These are phyloP conservation scores for Clathrus columnatus DNA, from an alignment of 768 basidiomycete genomes.

Conservation along the genomic window DNA sequence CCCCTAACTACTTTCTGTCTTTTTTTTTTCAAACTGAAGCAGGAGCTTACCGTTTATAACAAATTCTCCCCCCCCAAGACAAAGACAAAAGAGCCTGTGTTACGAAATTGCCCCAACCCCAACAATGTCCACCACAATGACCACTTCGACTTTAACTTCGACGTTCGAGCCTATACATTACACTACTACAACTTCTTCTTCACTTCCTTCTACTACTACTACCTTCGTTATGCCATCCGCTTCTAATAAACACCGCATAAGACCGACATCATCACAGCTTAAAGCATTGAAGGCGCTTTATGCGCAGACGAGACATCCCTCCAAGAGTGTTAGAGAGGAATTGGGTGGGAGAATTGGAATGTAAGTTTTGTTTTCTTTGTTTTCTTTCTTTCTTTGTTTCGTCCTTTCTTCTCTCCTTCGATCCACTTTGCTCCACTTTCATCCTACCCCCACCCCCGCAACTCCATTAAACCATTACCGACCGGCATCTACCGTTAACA, in stretches of 20 bases:
- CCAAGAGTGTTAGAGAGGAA: slow-evolving; percentile 55
- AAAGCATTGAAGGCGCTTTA: slow-evolving; percentile 72
- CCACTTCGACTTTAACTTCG: neutral
- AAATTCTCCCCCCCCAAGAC: no score
- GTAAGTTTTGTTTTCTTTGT: slow-evolving; percentile 38
- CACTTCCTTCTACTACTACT: neutral
- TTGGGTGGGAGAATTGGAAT: slow-evolving; percentile 70
- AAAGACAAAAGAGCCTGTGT: no score
- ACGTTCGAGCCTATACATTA: neutral
- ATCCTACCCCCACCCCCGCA: slow-evolving; percentile 12
- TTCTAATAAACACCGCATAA: slow-evolving; percentile 67
- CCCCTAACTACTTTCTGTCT: no score
- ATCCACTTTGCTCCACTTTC: slow-evolving; percentile 8
- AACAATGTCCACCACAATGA: no score
- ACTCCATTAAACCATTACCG: slow-evolving; percentile 29
- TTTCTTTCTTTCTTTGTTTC: slow-evolving; percentile 11
- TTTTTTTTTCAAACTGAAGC: no score
- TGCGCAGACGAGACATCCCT: slow-evolving; percentile 67
- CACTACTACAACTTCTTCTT: neutral
- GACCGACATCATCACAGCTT: slow-evolving; percentile 64
- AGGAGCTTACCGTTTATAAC: no score
- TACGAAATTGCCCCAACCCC: no score
- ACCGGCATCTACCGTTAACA: no score
- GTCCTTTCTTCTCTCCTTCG: slow-evolving; percentile 1
- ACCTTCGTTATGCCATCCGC: neutral